Conservation (phyloP, 108 stramenopile genomes). For the Seminavis robusta region DNA sequence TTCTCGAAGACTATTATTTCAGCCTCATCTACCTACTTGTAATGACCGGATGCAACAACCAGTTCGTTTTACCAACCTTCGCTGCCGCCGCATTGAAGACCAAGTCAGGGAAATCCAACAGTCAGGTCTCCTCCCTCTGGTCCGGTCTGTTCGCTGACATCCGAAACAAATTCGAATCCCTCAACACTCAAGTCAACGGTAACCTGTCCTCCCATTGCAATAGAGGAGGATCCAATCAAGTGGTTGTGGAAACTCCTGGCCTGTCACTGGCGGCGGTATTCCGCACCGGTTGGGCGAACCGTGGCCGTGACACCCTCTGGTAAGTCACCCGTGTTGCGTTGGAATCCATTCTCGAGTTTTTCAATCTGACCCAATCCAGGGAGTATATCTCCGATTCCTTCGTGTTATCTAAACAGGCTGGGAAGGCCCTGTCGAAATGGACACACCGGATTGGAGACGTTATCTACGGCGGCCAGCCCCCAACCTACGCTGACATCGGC, state of each 20-base stretch:
- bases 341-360: no score
- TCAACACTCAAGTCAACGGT: background rate
- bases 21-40: constrained; percentile 1
- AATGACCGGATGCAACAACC: background rate
- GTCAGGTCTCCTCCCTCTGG: constrained; percentile 1
- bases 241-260: background rate
- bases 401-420: background rate
- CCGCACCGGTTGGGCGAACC: background rate
- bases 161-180: background rate
- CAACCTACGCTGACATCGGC: constrained; percentile 1
- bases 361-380: no score
- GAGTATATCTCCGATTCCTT: background rate
- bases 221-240: background rate
- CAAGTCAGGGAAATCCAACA: constrained; percentile 3
- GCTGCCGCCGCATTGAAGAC: background rate
- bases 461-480: background rate
- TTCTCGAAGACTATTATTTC: constrained; percentile 3
- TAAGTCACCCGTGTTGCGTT: no score
- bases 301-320: constrained; percentile 2
- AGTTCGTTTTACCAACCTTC: background rate
- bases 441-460: background rate
- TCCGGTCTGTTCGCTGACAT: background rate
- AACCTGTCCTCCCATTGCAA: background rate
- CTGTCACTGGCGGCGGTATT: constrained; percentile 1
- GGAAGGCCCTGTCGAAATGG: background rate